These are phyloP conservation scores for Onygenales sp. DNA, from an alignment of 2,329 filamentous ascomycete species.

Conservation along the genomic window DNA sequence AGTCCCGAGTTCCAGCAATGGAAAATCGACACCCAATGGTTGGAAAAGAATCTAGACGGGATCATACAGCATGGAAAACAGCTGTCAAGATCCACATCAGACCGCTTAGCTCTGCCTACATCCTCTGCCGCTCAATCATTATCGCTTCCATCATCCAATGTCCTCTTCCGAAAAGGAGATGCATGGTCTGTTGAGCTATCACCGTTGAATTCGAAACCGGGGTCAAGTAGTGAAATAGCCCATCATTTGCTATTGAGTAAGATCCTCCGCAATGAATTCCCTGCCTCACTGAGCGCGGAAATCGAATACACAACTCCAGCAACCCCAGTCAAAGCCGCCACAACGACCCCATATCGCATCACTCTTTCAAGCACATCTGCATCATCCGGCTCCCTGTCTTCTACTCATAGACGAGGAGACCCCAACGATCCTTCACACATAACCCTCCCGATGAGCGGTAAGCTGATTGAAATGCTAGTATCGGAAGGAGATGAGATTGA, in stretches of 20 bases:
- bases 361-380: conserved; percentile 38
- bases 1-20: conserved; percentile 42
- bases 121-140: conserved; percentile 16
- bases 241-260: conserved; percentile 47
- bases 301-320: conserved; percentile 38
- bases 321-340: conserved; percentile 10
- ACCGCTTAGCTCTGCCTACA: conserved; percentile 15
- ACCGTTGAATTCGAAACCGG: conserved; percentile 18
- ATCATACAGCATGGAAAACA: conserved; percentile 28
- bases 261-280: conserved; percentile 52
- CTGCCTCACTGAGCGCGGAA: conserved; percentile 44
- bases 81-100: conserved; percentile 16
- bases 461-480: conserved; percentile 50
- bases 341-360: conserved; percentile 35
- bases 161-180: conserved; percentile 49
- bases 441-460: conserved; percentile 48
- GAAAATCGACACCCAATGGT: conserved; percentile 47
- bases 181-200: conserved; percentile 46
- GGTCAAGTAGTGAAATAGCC: conserved; percentile 14
- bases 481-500: conserved; percentile 41
- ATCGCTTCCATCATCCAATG: conserved; percentile 11
- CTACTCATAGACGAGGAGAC: conserved; percentile 42
- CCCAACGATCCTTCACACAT: conserved; percentile 43
- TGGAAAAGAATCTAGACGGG: conserved; percentile 39
- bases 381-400: conserved; percentile 30